These are phyloP conservation scores for Penicillium sp. DNA, from an alignment of 2,329 filamentous ascomycete species.

Conservation along the genomic window DNA sequence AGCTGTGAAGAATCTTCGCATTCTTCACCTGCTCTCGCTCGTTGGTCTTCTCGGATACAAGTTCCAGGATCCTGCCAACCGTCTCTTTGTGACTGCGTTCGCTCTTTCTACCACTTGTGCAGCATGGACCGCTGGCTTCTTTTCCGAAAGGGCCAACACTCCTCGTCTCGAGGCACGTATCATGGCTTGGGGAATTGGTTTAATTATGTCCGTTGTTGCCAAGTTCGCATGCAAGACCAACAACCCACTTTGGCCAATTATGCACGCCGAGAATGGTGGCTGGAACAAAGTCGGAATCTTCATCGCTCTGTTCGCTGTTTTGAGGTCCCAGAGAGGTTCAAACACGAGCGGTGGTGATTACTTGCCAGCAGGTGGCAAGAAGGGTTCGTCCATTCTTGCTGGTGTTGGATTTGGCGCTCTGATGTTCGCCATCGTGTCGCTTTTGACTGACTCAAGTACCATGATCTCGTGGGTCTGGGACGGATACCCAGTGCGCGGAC, in stretches of 20 bases:
- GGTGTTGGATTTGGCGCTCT: conserved; percentile 77
- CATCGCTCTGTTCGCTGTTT: conserved; percentile 70
- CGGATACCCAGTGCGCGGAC: conserved; percentile 85
- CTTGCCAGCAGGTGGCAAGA: conserved; percentile 52
- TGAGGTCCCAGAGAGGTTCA: conserved; percentile 69
- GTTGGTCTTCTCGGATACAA: conserved; percentile 76
- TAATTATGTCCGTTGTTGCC: conserved; percentile 79
- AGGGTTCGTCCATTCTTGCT: conserved; percentile 68
- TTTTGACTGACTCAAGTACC: conserved; percentile 94
- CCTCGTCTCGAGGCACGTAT: conserved; percentile 77
- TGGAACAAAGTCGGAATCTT: conserved; percentile 82
- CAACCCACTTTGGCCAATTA: conserved; percentile 94
- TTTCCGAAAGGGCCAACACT: conserved; percentile 71
- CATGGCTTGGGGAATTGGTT: conserved; percentile 73
- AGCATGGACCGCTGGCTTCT: conserved; percentile 79
- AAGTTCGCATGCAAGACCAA: conserved; percentile 95
- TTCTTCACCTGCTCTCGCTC: conserved; percentile 74
- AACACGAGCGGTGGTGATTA: conserved; percentile 53
- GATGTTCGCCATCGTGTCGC: conserved; percentile 84
- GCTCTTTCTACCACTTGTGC: conserved; percentile 77
- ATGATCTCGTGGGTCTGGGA: conserved; percentile 99
- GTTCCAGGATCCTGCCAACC: conserved; percentile 66
- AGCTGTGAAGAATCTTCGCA: conserved; percentile 65
- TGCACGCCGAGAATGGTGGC: conserved; percentile 85
- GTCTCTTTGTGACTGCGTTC: conserved; percentile 78